A percentile compares a stretch with the other conserved stretches of the same genome.
Evolutionary conservation across 345 rosid species (phyloP).

Genomic region (Syzygium aqueum): DNA sequence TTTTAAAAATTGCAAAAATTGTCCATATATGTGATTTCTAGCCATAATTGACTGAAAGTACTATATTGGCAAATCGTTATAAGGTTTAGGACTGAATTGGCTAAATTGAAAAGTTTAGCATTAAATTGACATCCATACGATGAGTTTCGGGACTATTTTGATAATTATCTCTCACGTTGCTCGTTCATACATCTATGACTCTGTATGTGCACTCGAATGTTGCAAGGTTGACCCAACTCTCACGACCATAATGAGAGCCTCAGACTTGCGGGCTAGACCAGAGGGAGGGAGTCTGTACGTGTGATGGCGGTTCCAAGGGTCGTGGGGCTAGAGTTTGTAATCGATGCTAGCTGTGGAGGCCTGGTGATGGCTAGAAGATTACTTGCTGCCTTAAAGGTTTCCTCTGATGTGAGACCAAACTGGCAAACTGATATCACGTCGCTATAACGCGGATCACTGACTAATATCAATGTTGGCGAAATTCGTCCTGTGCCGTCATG

Average conservation of each 20-base stretch:
- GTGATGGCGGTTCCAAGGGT: not conserved
- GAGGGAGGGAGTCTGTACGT: not conserved
- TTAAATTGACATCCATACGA: too few relatives aligned
- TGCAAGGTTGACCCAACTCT: not conserved
- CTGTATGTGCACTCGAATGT: not conserved
- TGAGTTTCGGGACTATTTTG: too few relatives aligned
- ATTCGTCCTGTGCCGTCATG: not conserved
- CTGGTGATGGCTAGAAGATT: not conserved
- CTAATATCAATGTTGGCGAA: not conserved
- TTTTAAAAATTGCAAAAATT: not conserved
- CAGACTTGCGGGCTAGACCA: not conserved
- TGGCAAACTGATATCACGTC: not conserved
- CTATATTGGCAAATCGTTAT: too few relatives aligned
- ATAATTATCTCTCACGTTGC: too few relatives aligned
- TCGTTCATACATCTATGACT: fast-evolving
- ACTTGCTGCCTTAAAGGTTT: not conserved
- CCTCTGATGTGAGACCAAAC: not conserved
- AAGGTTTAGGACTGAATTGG: too few relatives aligned
- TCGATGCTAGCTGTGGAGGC: not conserved
- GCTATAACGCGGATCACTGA: not conserved
- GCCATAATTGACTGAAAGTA: too few relatives aligned
- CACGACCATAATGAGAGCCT: not conserved
- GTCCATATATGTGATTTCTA: fast-evolving
- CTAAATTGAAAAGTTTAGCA: too few relatives aligned
- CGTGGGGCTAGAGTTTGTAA: not conserved